Percentiles rank a stretch among this genome's conserved stretches.
phyloP scores from a whole-genome alignment of 305 asterid species.

The Fraxinus latifolia region DNA sequence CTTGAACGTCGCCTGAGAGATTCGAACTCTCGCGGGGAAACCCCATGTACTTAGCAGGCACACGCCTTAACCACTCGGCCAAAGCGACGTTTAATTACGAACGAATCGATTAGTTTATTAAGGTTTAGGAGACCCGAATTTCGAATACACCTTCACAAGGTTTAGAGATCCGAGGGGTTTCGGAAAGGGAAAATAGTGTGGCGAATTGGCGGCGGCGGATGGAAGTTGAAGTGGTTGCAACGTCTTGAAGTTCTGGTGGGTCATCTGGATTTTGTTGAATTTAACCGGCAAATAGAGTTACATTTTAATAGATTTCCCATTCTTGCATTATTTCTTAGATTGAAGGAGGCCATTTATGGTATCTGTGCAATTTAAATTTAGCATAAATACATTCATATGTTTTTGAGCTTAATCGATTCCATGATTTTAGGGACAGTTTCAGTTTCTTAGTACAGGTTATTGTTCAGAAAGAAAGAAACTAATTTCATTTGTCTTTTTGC shows the following conservation, averaged over 20 bases:
- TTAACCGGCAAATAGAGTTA: neutral
- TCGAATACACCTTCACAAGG: too few species aligned
- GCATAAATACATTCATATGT: neutral
- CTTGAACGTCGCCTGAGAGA: neutral
- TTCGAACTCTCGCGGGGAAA: slow-evolving; percentile 99
- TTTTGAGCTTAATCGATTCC: neutral
- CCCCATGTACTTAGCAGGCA: slow-evolving; percentile 99
- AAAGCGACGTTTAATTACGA: slow-evolving; percentile 38
- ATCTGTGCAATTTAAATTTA: neutral
- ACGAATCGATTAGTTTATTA: too few species aligned
- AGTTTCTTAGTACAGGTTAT: neutral
- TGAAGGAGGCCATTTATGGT: neutral
- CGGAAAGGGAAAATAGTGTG: neutral
- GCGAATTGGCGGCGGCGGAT: neutral
- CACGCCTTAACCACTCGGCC: slow-evolving; percentile 99
- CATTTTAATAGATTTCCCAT: neutral
- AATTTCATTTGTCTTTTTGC: neutral
- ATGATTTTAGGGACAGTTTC: neutral
- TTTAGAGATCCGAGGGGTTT: neutral
- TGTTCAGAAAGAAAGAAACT: neutral
- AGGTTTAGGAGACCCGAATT: too few species aligned
- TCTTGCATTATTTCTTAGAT: neutral
- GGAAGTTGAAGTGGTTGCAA: neutral
- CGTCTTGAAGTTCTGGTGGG: neutral
- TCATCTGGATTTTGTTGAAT: neutral